Conservation (phyloP, 352 stramenopile genomes). For the Phytopythium chamaehyphon region DNA sequence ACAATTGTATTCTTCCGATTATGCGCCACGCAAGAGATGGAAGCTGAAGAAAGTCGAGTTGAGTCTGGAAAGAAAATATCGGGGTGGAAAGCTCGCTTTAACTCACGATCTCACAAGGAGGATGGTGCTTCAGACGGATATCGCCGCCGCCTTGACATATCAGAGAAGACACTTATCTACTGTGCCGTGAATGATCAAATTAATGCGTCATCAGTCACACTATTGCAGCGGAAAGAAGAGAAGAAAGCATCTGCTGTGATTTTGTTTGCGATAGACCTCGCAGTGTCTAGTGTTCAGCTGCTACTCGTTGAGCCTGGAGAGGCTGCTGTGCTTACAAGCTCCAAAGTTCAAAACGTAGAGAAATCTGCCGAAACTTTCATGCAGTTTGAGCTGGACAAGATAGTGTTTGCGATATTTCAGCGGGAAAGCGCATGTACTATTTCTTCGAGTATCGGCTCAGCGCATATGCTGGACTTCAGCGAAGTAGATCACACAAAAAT, state of each 20-base stretch:
- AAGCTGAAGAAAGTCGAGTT: constrained; percentile 57
- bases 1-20: constrained; percentile 81
- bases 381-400: constrained; percentile 62
- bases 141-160: constrained; percentile 20
- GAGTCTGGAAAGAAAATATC: constrained; percentile 66
- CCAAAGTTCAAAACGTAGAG: neutral
- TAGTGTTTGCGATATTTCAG: constrained; percentile 63
- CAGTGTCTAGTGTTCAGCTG: constrained; percentile 52
- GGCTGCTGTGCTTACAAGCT: neutral
- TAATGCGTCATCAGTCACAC: constrained; percentile 39
- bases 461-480: constrained; percentile 70
- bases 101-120: constrained; percentile 19
- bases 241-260: constrained; percentile 51
- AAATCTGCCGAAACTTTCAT: constrained; percentile 48
- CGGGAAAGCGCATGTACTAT: constrained; percentile 42
- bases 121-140: constrained; percentile 10
- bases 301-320: constrained; percentile 21
- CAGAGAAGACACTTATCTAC: constrained; percentile 57
- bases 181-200: constrained; percentile 54
- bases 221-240: constrained; percentile 39
- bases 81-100: constrained; percentile 69
- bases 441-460: constrained; percentile 49
- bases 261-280: constrained; percentile 60
- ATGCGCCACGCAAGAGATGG: constrained; percentile 58
- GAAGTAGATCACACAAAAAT: constrained; percentile 19